Evolutionary conservation across 2,329 filamentous ascomycete species (phyloP).

Genomic region (Plenodomus biglobosus): DNA sequence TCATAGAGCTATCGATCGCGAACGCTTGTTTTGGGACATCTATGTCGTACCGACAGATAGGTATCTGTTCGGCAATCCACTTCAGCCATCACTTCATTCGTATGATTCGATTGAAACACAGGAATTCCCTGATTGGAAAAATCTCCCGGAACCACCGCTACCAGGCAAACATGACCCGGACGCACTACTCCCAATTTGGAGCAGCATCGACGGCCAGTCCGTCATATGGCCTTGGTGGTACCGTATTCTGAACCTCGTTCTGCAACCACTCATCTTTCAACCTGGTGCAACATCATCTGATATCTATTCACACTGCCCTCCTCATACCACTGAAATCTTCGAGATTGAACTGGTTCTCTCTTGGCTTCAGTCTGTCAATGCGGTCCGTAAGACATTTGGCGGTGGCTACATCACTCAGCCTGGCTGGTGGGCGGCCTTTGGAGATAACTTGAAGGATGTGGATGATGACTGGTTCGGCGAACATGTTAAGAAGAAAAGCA

Average conservation of each 20-base stretch:
- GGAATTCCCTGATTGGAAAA: constrained; percentile 15
- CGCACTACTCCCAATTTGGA: constrained; percentile 68
- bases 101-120: constrained; percentile 12
- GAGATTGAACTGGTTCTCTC: constrained; percentile 36
- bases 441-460: constrained; percentile 29
- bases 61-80: constrained; percentile 60
- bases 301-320: constrained; percentile 50
- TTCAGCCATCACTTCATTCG: constrained; percentile 49
- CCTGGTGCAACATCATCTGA: constrained; percentile 58
- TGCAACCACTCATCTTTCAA: constrained; percentile 64
- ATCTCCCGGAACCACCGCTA: constrained; percentile 31
- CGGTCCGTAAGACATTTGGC: constrained; percentile 20
- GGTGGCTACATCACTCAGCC: constrained; percentile 26
- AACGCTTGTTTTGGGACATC: constrained; percentile 65
- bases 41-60: constrained; percentile 59
- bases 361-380: constrained; percentile 33
- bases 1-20: constrained; percentile 67
- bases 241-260: constrained; percentile 62
- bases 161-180: constrained; percentile 35
- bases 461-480: constrained; percentile 37
- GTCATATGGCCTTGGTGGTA: constrained; percentile 63
- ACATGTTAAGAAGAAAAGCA: constrained; percentile 30
- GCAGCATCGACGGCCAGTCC: constrained; percentile 65
- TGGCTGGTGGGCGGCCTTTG: constrained; percentile 38
- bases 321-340: constrained; percentile 33